Evolutionary conservation across 768 basidiomycete genomes (phyloP), one percentile per base, ranked within the genome.

Genomic region (Suillus plorans): DNA sequence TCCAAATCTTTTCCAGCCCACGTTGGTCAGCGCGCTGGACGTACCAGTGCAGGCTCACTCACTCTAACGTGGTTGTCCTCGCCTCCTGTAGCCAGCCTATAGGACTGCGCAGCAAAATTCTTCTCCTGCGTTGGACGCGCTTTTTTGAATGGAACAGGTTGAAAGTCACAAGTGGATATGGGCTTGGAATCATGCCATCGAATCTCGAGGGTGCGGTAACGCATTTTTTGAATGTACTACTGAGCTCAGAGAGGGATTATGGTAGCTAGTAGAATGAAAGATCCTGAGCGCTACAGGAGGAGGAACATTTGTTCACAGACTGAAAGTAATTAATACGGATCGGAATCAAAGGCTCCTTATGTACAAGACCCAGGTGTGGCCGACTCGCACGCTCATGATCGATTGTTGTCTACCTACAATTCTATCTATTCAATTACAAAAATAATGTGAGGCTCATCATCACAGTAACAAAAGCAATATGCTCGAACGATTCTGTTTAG

Each of bases 1-100:
- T 89, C 97, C 96, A 97, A 68, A 98, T 75, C 95, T 96, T 63
- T 39, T 18, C 12, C 45, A 50, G 50, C 69, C 60, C 47, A 56
- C 34, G 56, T 42, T 31, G 62, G 61, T 55, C 60, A 60, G 47
- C 68, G 68, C 64, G 68, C 68, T 65, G 34, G 25, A 64, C 28
- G 52, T 60, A 34, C 9, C 2, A 37, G 64, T 34, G 45, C 59
- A 49, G 62, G 66, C 61, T 57, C 18, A 88, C 96, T 78, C 72
- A 97, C 96, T 76, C 97, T 82, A 72, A 99, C 94, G 80, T 96
- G 91, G 72, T 95, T 97, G 73, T 99, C 97, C 73, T 97, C 97
- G 55, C 97, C 97, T 14, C 89, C 95, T 0, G 97, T 98, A 1
- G 95, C 97, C 22, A 99, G 81, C 69, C 91, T 85, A 80, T 97